A percentile compares a stretch with the other conserved stretches of the same genome.
These are phyloP conservation scores for Musa itinerans DNA, from an alignment of 176 grass and related monocot genomes.

Conservation along the genomic window DNA sequence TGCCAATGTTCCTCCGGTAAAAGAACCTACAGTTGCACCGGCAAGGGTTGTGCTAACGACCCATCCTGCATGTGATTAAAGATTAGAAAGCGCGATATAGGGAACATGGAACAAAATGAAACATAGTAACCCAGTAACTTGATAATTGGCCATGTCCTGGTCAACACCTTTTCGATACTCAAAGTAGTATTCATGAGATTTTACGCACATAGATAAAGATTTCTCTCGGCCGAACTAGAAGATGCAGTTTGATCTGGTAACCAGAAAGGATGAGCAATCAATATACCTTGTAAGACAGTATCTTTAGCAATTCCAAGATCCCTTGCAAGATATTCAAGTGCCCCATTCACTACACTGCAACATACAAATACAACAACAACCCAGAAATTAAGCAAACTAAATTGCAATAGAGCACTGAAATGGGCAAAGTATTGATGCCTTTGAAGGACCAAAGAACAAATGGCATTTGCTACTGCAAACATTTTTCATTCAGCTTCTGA, in stretches of 20 bases:
- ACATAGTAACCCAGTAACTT: not conserved
- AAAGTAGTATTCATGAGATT: not conserved
- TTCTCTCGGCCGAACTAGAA: not conserved
- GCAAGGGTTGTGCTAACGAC: conserved; percentile 86
- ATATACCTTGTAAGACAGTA: conserved; percentile 67
- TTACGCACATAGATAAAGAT: not conserved
- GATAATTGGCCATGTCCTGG: too few species aligned
- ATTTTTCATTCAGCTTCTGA: not conserved
- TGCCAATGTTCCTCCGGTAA: conserved; percentile 84
- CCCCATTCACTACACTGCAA: conserved; percentile 85
- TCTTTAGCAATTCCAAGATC: conserved; percentile 82
- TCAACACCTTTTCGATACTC: not conserved
- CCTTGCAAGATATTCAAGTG: conserved; percentile 83
- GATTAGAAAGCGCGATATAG: conserved; percentile 7
- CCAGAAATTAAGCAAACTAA: not conserved
- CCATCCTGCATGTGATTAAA: conserved; percentile 47
- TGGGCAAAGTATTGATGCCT: not conserved
- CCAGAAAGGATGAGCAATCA: conserved; percentile 2
- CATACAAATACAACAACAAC: conserved; percentile 7
- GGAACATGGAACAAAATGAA: not conserved
- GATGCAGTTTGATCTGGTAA: not conserved
- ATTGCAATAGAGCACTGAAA: not conserved
- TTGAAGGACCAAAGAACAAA: not conserved
- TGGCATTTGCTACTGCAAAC: not conserved
- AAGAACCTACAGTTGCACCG: conserved; percentile 85